A percentile compares a stretch with the other conserved stretches of the same genome.
Evolutionary conservation across 2,329 filamentous ascomycete genomes (phyloP).

Genomic region (Mycosphaerella sp.): DNA sequence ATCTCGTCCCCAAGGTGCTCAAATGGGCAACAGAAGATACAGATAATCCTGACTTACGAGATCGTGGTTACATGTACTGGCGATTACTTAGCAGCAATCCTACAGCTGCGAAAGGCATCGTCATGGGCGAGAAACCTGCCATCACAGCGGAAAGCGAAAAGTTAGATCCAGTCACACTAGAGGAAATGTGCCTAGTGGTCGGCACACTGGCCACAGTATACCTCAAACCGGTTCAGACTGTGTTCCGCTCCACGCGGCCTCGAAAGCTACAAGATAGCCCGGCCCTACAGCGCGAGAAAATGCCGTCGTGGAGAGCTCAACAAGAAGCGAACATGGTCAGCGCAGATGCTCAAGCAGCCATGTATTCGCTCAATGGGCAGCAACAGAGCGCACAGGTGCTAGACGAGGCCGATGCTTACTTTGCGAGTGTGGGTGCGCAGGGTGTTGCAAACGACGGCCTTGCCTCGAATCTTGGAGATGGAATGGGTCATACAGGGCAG

Average conservation of each 20-base stretch:
- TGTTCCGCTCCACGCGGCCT: constrained; percentile 83
- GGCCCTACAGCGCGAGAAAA: constrained; percentile 68
- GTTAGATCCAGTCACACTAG: constrained; percentile 80
- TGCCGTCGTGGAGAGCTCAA: constrained; percentile 52
- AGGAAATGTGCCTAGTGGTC: constrained; percentile 96
- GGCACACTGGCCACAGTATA: constrained; percentile 96
- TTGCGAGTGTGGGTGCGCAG: constrained; percentile 66
- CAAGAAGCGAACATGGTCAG: constrained; percentile 27
- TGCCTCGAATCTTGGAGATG: constrained; percentile 22
- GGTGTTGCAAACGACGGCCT: constrained; percentile 60
- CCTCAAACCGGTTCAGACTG: constrained; percentile 93
- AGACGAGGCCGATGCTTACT: constrained; percentile 83
- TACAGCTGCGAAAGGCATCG: constrained; percentile 73
- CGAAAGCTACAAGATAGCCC: constrained; percentile 75
- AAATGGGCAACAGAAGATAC: constrained; percentile 99
- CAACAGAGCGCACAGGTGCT: constrained; percentile 37
- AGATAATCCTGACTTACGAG: constrained; percentile 94
- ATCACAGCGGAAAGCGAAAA: constrained; percentile 96
- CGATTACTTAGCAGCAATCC: constrained; percentile 89
- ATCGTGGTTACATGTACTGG: constrained; percentile 99
- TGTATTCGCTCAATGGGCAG: constrained; percentile 37
- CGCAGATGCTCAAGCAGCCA: constrained; percentile 54
- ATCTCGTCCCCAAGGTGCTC: constrained; percentile 85
- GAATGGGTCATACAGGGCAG: constrained; percentile 37
- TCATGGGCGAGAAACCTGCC: constrained; percentile 95